Evolutionary conservation across 495 filamentous ascomycete species (phyloP).

Genomic region (Gamarada debralockiae): DNA sequence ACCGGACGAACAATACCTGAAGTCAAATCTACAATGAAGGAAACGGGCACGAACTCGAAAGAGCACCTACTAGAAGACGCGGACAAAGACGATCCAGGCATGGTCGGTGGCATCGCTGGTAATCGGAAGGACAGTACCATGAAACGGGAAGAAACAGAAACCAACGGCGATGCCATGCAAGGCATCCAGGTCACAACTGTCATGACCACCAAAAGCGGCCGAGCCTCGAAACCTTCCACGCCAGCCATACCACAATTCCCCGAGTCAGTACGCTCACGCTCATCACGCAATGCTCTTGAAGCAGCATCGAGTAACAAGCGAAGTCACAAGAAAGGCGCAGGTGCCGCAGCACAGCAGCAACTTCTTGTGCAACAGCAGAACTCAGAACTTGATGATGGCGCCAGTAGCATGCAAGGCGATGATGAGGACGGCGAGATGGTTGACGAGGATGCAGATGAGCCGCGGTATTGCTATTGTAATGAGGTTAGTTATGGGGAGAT

Average conservation of each 20-base stretch:
- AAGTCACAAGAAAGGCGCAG: constrained; percentile 64
- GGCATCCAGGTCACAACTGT: constrained; percentile 9
- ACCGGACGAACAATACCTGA: constrained; percentile 29
- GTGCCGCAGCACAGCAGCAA: constrained; percentile 35
- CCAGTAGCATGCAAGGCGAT: constrained; percentile 37
- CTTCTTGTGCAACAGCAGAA: constrained; percentile 28
- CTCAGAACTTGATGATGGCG: constrained; percentile 33
- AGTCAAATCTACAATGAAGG: constrained; percentile 34
- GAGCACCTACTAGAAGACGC: constrained; percentile 21
- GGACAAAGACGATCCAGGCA: constrained; percentile 18
- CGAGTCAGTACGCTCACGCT: constrained; percentile 36
- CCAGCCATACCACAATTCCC: constrained; percentile 49
- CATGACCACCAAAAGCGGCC: constrained; percentile 50
- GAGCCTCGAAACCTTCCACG: constrained; percentile 62
- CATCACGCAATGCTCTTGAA: constrained; percentile 30
- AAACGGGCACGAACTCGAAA: constrained; percentile 23
- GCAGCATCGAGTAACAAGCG: constrained; percentile 47
- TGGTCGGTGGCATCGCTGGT: constrained; percentile 11
- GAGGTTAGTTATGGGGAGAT: constrained; percentile 93
- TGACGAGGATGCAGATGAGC: constrained; percentile 73
- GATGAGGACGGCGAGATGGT: constrained; percentile 61
- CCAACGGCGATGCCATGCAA: constrained; percentile 20
- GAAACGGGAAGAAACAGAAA: constrained; percentile 25
- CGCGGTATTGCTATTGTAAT: constrained; percentile 90
- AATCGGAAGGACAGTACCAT: constrained; percentile 17